Conservation (phyloP, 495 filamentous ascomycete species). For the Lophiotrema nucula region DNA sequence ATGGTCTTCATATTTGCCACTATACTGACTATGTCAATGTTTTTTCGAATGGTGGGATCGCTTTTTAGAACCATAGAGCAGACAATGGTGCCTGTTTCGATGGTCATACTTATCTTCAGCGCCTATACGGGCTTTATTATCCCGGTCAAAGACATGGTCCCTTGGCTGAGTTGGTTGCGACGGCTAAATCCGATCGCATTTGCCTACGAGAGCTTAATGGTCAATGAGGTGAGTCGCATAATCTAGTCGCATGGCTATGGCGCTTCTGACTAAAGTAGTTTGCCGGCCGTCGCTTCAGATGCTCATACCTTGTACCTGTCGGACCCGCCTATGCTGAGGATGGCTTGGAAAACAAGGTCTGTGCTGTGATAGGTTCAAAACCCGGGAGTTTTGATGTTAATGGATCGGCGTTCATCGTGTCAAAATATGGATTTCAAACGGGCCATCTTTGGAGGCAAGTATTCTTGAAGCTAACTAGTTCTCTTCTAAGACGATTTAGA, state of each 20-base stretch:
- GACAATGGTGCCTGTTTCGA: slow-evolving; percentile 9
- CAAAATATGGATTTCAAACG: slow-evolving; percentile 3
- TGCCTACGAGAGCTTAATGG: slow-evolving; percentile 23
- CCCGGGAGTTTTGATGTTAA: not conserved
- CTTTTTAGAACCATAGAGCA: slow-evolving; percentile 33
- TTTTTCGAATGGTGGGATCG: slow-evolving; percentile 65
- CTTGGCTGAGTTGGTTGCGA: slow-evolving; percentile 22
- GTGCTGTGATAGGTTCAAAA: slow-evolving; percentile 7
- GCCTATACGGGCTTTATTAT: slow-evolving; percentile 88
- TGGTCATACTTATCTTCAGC: slow-evolving; percentile 69
- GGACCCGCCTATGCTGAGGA: slow-evolving; percentile 6
- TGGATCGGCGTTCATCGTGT: slow-evolving; percentile 11
- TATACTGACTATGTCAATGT: slow-evolving; percentile 50
- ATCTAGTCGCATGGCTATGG: not conserved
- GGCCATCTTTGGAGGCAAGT: slow-evolving; percentile 12
- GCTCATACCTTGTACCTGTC: slow-evolving; percentile 17
- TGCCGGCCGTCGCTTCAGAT: slow-evolving; percentile 14
- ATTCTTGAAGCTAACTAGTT: not conserved
- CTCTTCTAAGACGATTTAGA: not conserved
- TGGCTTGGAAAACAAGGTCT: not conserved
- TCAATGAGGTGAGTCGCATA: slow-evolving; percentile 17
- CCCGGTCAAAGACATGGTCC: slow-evolving; percentile 68
- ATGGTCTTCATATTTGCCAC: slow-evolving; percentile 56
- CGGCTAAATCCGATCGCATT: slow-evolving; percentile 31
- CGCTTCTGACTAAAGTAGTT: slow-evolving; percentile 5